Evolutionary conservation across 768 basidiomycete genomes (phyloP).

Genomic region (Lactarius indigo): DNA sequence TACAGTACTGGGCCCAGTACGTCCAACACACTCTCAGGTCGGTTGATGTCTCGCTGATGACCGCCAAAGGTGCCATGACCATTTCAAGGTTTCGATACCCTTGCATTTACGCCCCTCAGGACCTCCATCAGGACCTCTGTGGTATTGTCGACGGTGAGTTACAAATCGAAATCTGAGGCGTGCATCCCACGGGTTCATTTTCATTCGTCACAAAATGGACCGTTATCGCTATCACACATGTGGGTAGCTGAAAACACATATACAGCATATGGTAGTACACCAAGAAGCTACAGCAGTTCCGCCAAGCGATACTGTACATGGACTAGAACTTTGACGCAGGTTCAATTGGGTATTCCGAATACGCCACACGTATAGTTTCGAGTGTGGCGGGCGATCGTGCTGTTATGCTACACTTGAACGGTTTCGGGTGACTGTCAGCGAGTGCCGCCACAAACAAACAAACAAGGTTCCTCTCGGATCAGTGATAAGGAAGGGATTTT

Average conservation of each 20-base stretch:
- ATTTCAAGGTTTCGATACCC: no score
- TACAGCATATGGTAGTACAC: neutral
- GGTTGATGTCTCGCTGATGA: no score
- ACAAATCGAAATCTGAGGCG: neutral
- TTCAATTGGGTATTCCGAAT: neutral
- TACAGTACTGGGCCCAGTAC: no score
- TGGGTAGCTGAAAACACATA: no score
- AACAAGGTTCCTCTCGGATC: neutral
- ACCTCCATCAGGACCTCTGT: no score
- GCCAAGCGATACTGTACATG: neutral
- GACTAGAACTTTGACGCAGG: neutral
- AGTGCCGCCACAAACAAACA: no score
- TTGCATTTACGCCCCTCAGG: no score
- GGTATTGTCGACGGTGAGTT: no score
- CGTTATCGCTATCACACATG: neutral
- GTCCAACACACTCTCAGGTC: no score
- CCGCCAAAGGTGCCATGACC: no score
- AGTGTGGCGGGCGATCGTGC: conserved; percentile 4
- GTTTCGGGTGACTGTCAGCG: conserved; percentile 15
- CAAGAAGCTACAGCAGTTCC: neutral
- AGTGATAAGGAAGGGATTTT: neutral
- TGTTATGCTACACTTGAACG: conserved; percentile 6
- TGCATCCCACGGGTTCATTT: neutral
- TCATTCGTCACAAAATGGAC: neutral
- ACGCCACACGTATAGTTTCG: neutral